phyloP scores from a whole-genome alignment of 208 protist species.

The Acanthamoeba castellanii region DNA sequence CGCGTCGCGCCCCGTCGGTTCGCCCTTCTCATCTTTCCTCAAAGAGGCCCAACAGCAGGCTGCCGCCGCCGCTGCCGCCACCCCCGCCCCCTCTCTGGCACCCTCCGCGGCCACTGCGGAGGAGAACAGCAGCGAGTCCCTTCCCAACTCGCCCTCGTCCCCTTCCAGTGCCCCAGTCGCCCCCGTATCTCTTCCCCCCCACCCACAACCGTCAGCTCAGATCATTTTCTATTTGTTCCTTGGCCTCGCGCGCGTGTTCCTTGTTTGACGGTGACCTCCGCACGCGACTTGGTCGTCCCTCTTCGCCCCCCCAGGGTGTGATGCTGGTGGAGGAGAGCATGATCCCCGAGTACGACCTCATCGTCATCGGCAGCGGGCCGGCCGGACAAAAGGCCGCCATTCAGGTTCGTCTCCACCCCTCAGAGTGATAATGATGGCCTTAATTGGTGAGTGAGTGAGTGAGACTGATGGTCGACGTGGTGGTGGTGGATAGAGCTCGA shows the following conservation, averaged over 20 bases:
- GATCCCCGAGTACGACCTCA: conserved; percentile 55
- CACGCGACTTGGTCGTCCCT: no score
- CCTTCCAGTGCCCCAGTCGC: neutral
- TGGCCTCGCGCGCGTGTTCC: no score
- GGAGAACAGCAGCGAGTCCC: neutral
- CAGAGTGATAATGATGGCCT: no score
- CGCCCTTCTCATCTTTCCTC: conserved; percentile 15
- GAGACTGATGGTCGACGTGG: no score
- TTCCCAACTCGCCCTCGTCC: neutral
- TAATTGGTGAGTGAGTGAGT: no score
- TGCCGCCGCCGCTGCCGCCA: neutral
- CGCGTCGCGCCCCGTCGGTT: neutral
- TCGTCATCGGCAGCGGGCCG: conserved; percentile 69
- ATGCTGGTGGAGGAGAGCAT: neutral
- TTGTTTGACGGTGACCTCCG: no score
- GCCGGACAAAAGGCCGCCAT: conserved; percentile 80
- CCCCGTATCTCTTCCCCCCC: neutral
- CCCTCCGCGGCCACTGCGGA: neutral
- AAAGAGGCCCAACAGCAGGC: neutral
- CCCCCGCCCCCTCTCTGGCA: neutral
- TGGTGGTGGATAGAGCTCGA: conserved; percentile 18
- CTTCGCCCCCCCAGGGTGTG: no score
- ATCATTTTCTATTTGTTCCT: neutral
- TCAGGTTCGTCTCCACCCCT: conserved; percentile 28
- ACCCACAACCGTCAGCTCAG: neutral